phyloP scores from a whole-genome alignment of 495 filamentous ascomycete genomes.

The Lepraria neglecta region DNA sequence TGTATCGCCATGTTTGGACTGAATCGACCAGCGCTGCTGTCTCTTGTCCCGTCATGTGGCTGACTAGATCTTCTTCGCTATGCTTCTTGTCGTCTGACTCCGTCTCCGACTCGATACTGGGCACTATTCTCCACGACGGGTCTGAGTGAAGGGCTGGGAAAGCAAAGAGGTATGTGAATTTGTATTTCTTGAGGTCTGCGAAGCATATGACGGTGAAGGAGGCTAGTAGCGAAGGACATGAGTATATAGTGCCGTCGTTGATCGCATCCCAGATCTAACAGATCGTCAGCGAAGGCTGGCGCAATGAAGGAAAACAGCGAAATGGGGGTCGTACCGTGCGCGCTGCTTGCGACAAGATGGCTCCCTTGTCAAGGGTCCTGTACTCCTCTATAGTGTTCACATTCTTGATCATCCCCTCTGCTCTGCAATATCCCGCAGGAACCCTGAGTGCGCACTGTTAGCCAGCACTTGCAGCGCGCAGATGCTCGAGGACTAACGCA shows the following conservation, averaged over 20 bases:
- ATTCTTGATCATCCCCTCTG: slow-evolving; percentile 91
- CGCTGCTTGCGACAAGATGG: slow-evolving; percentile 65
- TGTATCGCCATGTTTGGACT: slow-evolving; percentile 80
- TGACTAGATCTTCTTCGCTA: slow-evolving; percentile 31
- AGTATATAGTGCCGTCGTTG: slow-evolving; percentile 90
- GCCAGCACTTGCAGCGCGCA: background rate
- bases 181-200: slow-evolving; percentile 93
- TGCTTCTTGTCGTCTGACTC: slow-evolving; percentile 27
- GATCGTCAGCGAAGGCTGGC: slow-evolving; percentile 12
- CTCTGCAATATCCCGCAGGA: slow-evolving; percentile 65
- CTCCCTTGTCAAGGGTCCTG: slow-evolving; percentile 62
- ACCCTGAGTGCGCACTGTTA: slow-evolving; percentile 45
- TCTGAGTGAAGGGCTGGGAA: slow-evolving; percentile 90
- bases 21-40: slow-evolving; percentile 67
- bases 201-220: slow-evolving; percentile 88
- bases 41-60: slow-evolving; percentile 56
- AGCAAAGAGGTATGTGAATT: slow-evolving; percentile 89
- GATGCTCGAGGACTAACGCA: slow-evolving; percentile 52
- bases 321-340: slow-evolving; percentile 55
- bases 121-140: slow-evolving; percentile 60
- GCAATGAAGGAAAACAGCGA: background rate
- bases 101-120: background rate
- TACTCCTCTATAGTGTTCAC: slow-evolving; percentile 95
- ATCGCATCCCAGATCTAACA: slow-evolving; percentile 92
- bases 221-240: slow-evolving; percentile 80